Conservation (phyloP, 371 early-diverging fungal species). For the Apophysomyces ossiformis region DNA sequence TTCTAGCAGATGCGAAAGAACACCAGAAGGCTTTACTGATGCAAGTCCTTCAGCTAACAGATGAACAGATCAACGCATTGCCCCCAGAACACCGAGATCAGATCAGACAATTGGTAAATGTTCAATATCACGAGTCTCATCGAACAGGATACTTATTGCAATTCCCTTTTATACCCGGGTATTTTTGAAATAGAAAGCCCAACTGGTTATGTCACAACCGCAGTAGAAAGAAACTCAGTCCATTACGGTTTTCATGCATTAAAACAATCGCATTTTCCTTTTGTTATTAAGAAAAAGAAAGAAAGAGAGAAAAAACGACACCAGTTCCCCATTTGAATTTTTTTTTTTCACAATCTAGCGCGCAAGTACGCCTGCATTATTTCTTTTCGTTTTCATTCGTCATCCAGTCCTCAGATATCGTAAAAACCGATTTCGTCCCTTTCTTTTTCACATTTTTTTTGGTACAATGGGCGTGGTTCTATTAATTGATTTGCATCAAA, state of each 20-base stretch:
- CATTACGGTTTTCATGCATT: neutral
- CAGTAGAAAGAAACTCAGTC: neutral
- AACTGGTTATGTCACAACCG: constrained; percentile 6
- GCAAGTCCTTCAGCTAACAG: constrained; percentile 59
- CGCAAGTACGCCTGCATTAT: too few species aligned
- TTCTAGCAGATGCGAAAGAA: constrained; percentile 37
- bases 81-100: constrained; percentile 59
- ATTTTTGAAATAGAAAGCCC: neutral
- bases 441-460: neutral
- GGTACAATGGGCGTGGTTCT: neutral
- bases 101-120: constrained; percentile 57
- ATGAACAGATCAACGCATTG: constrained; percentile 57
- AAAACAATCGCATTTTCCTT: neutral
- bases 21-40: constrained; percentile 56
- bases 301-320: neutral
- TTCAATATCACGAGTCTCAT: neutral
- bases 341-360: too few species aligned
- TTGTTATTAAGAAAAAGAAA: neutral
- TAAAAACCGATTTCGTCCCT: too few species aligned
- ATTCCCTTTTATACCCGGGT: too few species aligned
- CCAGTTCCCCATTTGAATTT: neutral
- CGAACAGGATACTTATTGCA: neutral
- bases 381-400: too few species aligned
- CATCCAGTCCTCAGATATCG: too few species aligned
- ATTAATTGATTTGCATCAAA: neutral